Evolutionary conservation across 805 yeast genomes (phyloP), one percentile per base, ranked within the genome.

Genomic region (Metschnikowia similis): DNA sequence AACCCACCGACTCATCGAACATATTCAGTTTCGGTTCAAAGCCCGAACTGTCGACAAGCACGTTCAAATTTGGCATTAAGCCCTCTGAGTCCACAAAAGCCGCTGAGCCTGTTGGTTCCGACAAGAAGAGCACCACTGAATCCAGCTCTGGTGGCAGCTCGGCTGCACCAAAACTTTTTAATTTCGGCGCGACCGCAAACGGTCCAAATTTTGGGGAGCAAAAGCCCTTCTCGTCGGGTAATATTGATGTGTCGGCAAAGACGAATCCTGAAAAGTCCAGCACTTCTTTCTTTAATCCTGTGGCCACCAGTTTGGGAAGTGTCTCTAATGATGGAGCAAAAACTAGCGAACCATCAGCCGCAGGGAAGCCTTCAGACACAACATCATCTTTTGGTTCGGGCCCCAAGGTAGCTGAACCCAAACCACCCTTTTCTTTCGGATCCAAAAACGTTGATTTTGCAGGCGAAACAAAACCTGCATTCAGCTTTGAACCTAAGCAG

Each of bases 371-470:
- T 14, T 26, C 30, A n/a, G 40, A 41, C 3, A 7, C 38, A 5
- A 51, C 41, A 17, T 46, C 54, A n/a, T 17, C 46, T 4, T 48
- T 49, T 35, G 49, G 34, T 39, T 52, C 49, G 31, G 54, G 56
- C n/a, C 35, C 49, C n/a, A 50, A 53, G 10, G 31, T 43, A 14
- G 36, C 35, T 30, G 38, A 28, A 21, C 6, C 49, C 8, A 27
- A 35, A 9, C 39, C 30, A 13, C 11, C 35, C 8, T 34, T 42
- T 21, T 26, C 41, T 2, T 32, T 48, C 36, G 14, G 21, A 9
- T 37, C 26, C 2, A 31, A 27, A 6, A 29, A 47, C 14, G 26
- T 16, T 6, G 8, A 14, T 8, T 4, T 41, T n/a, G 29, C 39
- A 21, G 16, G 10, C 7, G 34, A 14, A 30, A 13, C 36, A 27